A percentile compares a stretch with the other conserved stretches of the same genome.
Conservation (phyloP, 768 basidiomycete genomes). For the Neoboletus subvelutipes region DNA sequence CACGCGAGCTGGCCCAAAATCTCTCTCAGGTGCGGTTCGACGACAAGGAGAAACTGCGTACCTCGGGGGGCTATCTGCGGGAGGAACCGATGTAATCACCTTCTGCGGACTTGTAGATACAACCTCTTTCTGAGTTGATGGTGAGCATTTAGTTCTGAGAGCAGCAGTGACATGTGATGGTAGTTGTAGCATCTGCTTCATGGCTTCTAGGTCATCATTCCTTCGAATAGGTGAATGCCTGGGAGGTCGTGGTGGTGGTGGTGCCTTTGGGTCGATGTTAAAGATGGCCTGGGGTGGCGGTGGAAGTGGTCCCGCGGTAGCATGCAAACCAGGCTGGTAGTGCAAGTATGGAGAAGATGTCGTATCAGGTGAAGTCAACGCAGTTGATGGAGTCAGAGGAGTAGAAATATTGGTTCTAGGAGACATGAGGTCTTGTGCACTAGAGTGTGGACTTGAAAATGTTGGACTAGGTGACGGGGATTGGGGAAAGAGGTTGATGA, state of each 20-base stretch:
- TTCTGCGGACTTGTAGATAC: constrained; percentile 32
- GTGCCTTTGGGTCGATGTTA: constrained; percentile 44
- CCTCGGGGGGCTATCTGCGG: constrained; percentile 19
- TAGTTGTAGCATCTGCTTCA: constrained; percentile 60
- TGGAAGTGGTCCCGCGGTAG: constrained; percentile 72
- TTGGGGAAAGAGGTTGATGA: constrained; percentile 47
- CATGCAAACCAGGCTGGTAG: constrained; percentile 68
- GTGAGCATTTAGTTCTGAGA: constrained; percentile 28
- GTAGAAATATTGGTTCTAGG: constrained; percentile 23
- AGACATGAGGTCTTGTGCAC: constrained; percentile 30
- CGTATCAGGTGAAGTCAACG: constrained; percentile 29
- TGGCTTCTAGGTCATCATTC: constrained; percentile 51
- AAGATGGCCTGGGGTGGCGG: constrained; percentile 62
- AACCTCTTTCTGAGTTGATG: constrained; percentile 19
- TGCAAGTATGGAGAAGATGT: constrained; percentile 45
- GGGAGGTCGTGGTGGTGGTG: constrained; percentile 61
- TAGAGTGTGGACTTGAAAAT: constrained; percentile 27
- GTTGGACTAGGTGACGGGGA: constrained; percentile 30
- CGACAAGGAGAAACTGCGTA: constrained; percentile 8
- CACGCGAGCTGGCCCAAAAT: constrained; percentile 20
- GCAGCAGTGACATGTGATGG: constrained; percentile 53
- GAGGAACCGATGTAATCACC: background rate
- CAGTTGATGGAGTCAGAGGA: constrained; percentile 27
- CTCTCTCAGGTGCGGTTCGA: background rate
- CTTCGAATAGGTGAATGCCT: constrained; percentile 54